Evolutionary conservation across 176 grass and related monocot genomes (phyloP), one percentile per base, ranked within the genome.

Genomic region (Microstegium vimineum): DNA sequence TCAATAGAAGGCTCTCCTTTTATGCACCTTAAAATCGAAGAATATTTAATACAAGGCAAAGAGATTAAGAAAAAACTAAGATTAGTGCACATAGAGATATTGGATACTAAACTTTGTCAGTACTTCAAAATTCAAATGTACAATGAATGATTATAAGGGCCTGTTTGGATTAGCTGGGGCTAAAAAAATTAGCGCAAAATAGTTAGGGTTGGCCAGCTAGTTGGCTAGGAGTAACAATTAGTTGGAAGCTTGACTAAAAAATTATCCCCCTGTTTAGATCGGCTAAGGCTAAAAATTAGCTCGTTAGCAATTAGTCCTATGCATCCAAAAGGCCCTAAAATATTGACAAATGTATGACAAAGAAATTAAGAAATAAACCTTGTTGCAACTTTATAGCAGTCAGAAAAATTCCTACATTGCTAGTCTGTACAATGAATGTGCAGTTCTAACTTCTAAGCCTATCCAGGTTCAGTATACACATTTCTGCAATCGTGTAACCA

Each of bases 1-100:
- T 98, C 95, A 78, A 98, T 91, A 40, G 90, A 76, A 71, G 95
- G 86, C 57, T 94, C 95, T 70, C 95, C 95, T 89, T 98, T 98
- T 87, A 98, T 94, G 83, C 95, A 98, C 62, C 95, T 94, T 75
- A 73, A 10, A 26, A 89, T 84, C 84, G 0, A 77, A 66, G 77
- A 86, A 90, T 31, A 36, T 67, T 57, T 23, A 43, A 64, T 18
- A 71, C 57, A 27, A 72, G n/a, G 45, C 28, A 72, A 79, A 9
- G 34, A 77, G 5, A 54, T 23, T 62, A 62, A 81, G 28, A 64
- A 40, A 81, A 23, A 83, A 70, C 18, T 45, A 82, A 60, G 45
- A 75, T 66, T 16, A 78, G 9, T 35, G 66, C 67, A 70, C 2
- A 62, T 28, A 69, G 4, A 52, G 62, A 73, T 60, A 69, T 11